phyloP scores from a whole-genome alignment of 805 yeast genomes.

The Blastobotrys terrestris region DNA sequence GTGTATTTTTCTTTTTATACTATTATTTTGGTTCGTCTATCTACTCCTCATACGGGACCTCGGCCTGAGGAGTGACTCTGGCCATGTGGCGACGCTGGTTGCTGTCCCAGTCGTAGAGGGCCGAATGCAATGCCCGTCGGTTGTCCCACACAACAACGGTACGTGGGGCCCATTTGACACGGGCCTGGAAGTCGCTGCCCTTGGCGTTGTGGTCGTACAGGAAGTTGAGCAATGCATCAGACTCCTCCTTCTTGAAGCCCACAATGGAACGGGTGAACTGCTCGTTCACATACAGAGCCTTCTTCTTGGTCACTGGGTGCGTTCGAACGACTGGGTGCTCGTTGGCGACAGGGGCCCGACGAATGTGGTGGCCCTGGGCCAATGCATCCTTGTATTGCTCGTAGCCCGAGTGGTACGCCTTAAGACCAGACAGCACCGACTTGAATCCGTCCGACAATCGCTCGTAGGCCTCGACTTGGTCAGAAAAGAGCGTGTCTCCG shows the following conservation, averaged over 20 bases:
- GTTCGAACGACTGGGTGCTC: slow-evolving; percentile 54
- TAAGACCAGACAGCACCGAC: slow-evolving; percentile 50
- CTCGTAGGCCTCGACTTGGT: slow-evolving; percentile 62
- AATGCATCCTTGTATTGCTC: slow-evolving; percentile 35
- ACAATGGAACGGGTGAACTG: slow-evolving; percentile 55
- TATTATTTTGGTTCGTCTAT: too few species aligned
- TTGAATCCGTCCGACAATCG: slow-evolving; percentile 62
- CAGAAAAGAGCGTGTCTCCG: slow-evolving; percentile 78
- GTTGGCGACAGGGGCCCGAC: slow-evolving; percentile 40
- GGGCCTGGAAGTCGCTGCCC: slow-evolving; percentile 55
- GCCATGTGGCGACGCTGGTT: slow-evolving; percentile 65
- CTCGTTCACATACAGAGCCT: slow-evolving; percentile 47
- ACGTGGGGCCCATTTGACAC: slow-evolving; percentile 67
- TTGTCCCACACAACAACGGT: slow-evolving; percentile 76
- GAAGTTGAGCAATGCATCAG: slow-evolving; percentile 40
- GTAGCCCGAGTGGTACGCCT: slow-evolving; percentile 61
- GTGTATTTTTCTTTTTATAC: too few species aligned
- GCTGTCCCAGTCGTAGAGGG: slow-evolving; percentile 64
- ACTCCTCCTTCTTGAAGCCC: slow-evolving; percentile 64
- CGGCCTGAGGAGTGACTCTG: slow-evolving; percentile 72
- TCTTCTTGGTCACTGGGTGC: slow-evolving; percentile 57
- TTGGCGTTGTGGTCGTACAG: slow-evolving; percentile 47
- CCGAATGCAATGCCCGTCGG: slow-evolving; percentile 63
- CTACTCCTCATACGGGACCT: slow-evolving; percentile 34
- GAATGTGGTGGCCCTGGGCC: slow-evolving; percentile 40